Evolutionary conservation across 805 yeast genomes (phyloP).

Genomic region (Kurtzmaniella fragi): DNA sequence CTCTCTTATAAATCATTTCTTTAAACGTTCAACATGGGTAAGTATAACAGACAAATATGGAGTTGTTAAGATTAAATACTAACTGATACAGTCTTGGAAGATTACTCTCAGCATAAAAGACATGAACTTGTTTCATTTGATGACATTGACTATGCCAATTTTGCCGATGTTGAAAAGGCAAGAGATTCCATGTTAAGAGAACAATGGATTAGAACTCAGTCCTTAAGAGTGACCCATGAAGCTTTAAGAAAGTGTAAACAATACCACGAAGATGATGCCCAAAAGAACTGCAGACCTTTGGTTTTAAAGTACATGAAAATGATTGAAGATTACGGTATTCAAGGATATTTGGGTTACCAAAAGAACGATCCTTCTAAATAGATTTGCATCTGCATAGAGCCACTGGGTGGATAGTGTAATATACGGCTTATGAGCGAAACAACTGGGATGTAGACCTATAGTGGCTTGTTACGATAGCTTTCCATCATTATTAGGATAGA

Average conservation of each 20-base stretch:
- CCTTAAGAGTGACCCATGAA: slow-evolving; percentile 61
- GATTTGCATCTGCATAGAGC: slow-evolving; percentile 1
- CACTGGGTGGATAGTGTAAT: slow-evolving; percentile 5
- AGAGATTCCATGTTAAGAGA: slow-evolving; percentile 74
- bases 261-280: slow-evolving; percentile 42
- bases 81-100: slow-evolving; percentile 17
- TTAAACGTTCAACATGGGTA: slow-evolving; percentile 3
- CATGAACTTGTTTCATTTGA: slow-evolving; percentile 79
- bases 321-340: slow-evolving; percentile 63
- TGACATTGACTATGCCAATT: slow-evolving; percentile 70
- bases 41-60: neutral
- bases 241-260: slow-evolving; percentile 78
- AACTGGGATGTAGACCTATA: neutral
- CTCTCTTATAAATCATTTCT: slow-evolving; percentile 8
- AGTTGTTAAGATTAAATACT: neutral
- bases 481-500: too few relatives aligned
- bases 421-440: neutral
- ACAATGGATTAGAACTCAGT: slow-evolving; percentile 70
- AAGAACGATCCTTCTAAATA: slow-evolving; percentile 81
- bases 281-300: slow-evolving; percentile 74
- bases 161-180: slow-evolving; percentile 60
- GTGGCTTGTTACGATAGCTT: neutral
- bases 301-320: slow-evolving; percentile 73
- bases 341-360: slow-evolving; percentile 81
- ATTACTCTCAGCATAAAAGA: slow-evolving; percentile 41